These are phyloP conservation scores for Annona squamosa DNA, from an alignment of 164 flowering plant genomes.

Conservation along the genomic window DNA sequence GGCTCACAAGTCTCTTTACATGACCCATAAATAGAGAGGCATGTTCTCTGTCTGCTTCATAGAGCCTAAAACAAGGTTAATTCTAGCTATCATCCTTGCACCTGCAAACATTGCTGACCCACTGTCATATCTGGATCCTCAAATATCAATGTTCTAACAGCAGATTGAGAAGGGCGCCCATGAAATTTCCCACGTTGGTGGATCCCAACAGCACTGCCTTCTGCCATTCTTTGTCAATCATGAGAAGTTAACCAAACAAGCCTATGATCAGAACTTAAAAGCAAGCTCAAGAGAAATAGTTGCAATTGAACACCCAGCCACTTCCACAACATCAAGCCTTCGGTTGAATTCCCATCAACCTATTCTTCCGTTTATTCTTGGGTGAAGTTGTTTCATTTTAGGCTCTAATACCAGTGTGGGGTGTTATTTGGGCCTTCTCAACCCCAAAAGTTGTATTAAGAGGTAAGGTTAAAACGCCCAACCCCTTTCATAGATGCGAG, in stretches of 20 bases:
- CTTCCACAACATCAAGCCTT: too few species aligned
- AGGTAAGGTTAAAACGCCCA: too few species aligned
- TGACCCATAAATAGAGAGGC: constrained; percentile 9
- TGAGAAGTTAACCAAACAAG: neutral
- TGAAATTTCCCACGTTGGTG: neutral
- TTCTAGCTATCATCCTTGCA: neutral
- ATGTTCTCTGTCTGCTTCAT: constrained; percentile 24
- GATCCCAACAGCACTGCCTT: neutral
- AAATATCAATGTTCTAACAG: neutral
- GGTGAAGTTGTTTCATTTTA: too few species aligned
- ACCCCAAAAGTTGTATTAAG: too few species aligned
- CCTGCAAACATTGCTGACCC: neutral
- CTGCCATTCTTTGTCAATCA: neutral
- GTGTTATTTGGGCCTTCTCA: too few species aligned
- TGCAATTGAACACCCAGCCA: too few species aligned
- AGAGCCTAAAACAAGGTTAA: neutral
- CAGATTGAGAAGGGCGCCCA: neutral
- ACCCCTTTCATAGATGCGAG: too few species aligned
- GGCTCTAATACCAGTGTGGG: too few species aligned
- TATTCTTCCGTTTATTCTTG: too few species aligned
- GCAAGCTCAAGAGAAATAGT: too few species aligned
- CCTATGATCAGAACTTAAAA: too few species aligned
- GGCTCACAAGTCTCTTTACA: constrained; percentile 23
- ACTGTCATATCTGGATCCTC: neutral
- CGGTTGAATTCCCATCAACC: too few species aligned